Conservation (phyloP, 2,329 filamentous ascomycete species). For the Macrophomina tecta region DNA sequence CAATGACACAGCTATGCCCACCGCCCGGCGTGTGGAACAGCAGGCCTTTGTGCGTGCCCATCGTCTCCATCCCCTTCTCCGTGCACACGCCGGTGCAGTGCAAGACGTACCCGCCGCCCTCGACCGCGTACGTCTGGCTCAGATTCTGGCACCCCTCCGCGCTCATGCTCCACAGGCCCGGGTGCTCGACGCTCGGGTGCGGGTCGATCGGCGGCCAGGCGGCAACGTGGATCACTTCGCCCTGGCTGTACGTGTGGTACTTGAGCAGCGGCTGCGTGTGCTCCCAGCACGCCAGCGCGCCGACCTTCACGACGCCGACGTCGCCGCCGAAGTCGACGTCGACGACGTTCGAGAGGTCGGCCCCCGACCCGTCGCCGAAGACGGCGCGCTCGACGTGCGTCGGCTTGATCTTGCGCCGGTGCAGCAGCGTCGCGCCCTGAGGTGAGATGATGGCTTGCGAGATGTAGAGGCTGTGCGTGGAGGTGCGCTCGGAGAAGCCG, state of each 20-base stretch:
- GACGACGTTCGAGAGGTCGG: neutral
- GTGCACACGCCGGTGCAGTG: slow-evolving; percentile 58
- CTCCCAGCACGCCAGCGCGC: slow-evolving; percentile 49
- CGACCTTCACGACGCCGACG: slow-evolving; percentile 39
- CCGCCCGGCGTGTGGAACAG: slow-evolving; percentile 51
- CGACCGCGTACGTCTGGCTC: slow-evolving; percentile 63
- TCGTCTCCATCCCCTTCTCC: slow-evolving; percentile 50
- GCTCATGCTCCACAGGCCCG: slow-evolving; percentile 19
- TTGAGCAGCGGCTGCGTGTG: slow-evolving; percentile 52
- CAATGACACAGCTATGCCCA: slow-evolving; percentile 59
- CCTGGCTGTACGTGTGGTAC: slow-evolving; percentile 47
- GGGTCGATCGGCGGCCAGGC: slow-evolving; percentile 45
- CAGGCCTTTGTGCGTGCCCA: slow-evolving; percentile 50
- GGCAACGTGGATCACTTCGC: slow-evolving; percentile 49
- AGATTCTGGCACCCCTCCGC: slow-evolving; percentile 46
- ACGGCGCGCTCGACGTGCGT: slow-evolving; percentile 53
- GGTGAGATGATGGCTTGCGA: slow-evolving; percentile 46
- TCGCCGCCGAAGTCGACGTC: slow-evolving; percentile 28
- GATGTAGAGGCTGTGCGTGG: slow-evolving; percentile 48
- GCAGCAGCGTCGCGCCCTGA: slow-evolving; percentile 43
- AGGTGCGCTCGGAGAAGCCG: slow-evolving; percentile 47
- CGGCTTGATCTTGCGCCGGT: slow-evolving; percentile 50
- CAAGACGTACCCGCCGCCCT: slow-evolving; percentile 61
- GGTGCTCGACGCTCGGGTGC: slow-evolving; percentile 4
- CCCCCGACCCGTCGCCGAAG: slow-evolving; percentile 46